Conservation (phyloP, 768 basidiomycete species). For the Chiua virens region DNA sequence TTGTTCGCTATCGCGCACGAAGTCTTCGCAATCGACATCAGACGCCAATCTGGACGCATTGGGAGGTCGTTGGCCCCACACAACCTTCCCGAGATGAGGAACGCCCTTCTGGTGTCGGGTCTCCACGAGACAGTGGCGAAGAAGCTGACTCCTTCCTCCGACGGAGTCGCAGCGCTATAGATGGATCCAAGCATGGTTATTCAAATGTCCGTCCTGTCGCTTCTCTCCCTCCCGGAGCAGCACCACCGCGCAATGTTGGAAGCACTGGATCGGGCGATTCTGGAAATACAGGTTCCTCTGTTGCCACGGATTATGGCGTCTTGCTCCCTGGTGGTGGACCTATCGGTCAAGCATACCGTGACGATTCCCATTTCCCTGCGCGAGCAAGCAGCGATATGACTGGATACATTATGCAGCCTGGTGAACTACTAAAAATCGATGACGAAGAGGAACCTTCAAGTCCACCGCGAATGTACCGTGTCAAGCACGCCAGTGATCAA, state of each 20-base stretch:
- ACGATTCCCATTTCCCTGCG: slow-evolving; percentile 21
- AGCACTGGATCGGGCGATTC: slow-evolving; percentile 39
- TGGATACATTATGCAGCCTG: slow-evolving; percentile 38
- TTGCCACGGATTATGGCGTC: slow-evolving; percentile 35
- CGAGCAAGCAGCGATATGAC: slow-evolving; percentile 32
- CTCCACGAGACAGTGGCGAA: slow-evolving; percentile 68
- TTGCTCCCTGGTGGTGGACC: slow-evolving; percentile 32
- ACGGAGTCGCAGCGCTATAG: slow-evolving; percentile 27
- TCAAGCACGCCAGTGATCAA: slow-evolving; percentile 21
- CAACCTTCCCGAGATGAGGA: slow-evolving; percentile 27
- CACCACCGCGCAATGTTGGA: slow-evolving; percentile 37
- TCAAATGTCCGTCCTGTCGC: slow-evolving; percentile 20
- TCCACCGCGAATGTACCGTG: slow-evolving; percentile 30
- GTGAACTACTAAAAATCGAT: slow-evolving; percentile 34
- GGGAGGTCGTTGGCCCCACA: slow-evolving; percentile 39
- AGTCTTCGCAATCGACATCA: slow-evolving; percentile 17
- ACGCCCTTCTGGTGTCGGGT: slow-evolving; percentile 58
- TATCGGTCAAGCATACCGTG: slow-evolving; percentile 33
- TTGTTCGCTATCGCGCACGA: slow-evolving; percentile 31
- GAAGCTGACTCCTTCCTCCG: slow-evolving; percentile 67
- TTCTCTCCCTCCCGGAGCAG: slow-evolving; percentile 33
- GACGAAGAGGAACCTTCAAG: slow-evolving; percentile 31
- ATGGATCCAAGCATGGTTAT: slow-evolving; percentile 13
- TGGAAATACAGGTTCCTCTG: slow-evolving; percentile 42
- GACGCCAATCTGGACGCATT: slow-evolving; percentile 44